These are phyloP conservation scores for Sungouiella blattae DNA, from an alignment of 805 yeast genomes.

Conservation along the genomic window DNA sequence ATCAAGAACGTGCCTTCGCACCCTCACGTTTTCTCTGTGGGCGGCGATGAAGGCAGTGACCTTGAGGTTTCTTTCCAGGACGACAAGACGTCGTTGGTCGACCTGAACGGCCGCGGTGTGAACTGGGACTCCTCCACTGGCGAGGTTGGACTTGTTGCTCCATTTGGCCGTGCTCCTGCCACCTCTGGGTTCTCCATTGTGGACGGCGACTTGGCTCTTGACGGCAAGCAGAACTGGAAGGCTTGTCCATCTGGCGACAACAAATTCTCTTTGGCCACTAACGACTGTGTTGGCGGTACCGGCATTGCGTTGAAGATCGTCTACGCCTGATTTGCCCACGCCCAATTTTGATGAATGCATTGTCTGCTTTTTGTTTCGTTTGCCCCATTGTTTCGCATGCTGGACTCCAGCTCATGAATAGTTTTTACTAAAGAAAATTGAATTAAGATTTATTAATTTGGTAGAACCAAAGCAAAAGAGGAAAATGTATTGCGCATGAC, in stretches of 20 bases:
- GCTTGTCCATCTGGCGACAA: conserved; percentile 35
- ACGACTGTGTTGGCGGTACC: conserved; percentile 27
- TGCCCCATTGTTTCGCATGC: too few relatives aligned
- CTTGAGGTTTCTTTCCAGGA: conserved; percentile 21
- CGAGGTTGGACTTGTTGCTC: conserved; percentile 30
- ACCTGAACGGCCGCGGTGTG: conserved; percentile 28
- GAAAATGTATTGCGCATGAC: too few relatives aligned
- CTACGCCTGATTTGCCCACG: conserved; percentile 1
- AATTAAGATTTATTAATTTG: too few relatives aligned
- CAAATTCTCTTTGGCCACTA: conserved; percentile 22
- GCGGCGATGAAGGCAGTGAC: conserved; percentile 27
- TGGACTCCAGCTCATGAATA: too few relatives aligned
- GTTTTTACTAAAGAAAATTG: too few relatives aligned
- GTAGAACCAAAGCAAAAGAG: too few relatives aligned
- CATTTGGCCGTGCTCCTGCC: conserved; percentile 30
- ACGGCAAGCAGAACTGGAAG: conserved; percentile 32
- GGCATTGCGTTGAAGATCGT: conserved; percentile 23
- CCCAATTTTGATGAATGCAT: too few relatives aligned
- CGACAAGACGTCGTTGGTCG: conserved; percentile 25
- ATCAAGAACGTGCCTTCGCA: conserved; percentile 28
- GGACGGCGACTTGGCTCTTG: conserved; percentile 34
- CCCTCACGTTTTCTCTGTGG: conserved; percentile 33
- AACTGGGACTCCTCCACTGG: conserved; percentile 27
- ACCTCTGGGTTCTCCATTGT: conserved; percentile 39
- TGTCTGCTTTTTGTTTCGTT: too few relatives aligned